These are phyloP conservation scores for Coemansia umbellata DNA, from an alignment of 192 early-diverging fungal species.

Conservation along the genomic window DNA sequence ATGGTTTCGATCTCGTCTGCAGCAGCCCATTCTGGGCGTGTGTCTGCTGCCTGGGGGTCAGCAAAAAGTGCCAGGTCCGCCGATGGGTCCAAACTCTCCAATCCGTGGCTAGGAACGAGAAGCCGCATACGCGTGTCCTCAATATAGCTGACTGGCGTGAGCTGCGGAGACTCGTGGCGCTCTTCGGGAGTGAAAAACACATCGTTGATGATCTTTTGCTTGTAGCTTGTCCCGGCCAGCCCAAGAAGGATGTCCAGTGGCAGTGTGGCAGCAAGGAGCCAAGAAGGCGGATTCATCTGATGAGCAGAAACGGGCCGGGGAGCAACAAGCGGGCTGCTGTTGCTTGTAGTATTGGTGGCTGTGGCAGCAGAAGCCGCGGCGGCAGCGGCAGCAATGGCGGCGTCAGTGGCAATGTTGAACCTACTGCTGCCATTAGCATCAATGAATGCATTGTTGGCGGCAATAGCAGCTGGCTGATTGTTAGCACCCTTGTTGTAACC, in stretches of 20 bases:
- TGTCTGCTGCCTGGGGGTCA: slow-evolving; percentile 23
- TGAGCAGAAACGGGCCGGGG: slow-evolving; percentile 50
- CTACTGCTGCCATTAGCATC: slow-evolving; percentile 1
- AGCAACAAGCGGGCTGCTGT: slow-evolving; percentile 33
- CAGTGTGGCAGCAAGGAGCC: slow-evolving; percentile 41
- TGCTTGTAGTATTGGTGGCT: slow-evolving; percentile 6
- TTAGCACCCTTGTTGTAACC: slow-evolving; percentile 3
- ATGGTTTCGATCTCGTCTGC: slow-evolving; percentile 39
- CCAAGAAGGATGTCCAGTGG: slow-evolving; percentile 42
- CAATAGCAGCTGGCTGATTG: slow-evolving; percentile 6
- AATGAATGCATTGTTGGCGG: slow-evolving; percentile 1
- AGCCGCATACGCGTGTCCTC: slow-evolving; percentile 37
- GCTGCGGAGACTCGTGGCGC: slow-evolving; percentile 38
- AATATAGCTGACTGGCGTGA: slow-evolving; percentile 46
- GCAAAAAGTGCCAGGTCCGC: slow-evolving; percentile 49
- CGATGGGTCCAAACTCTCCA: slow-evolving; percentile 33
- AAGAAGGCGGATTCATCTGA: slow-evolving; percentile 36
- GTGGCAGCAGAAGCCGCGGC: slow-evolving; percentile 19
- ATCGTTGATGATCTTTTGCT: slow-evolving; percentile 49
- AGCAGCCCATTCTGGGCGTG: slow-evolving; percentile 22
- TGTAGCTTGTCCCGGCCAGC: slow-evolving; percentile 14
- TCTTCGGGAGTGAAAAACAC: slow-evolving; percentile 51
- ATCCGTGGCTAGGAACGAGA: slow-evolving; percentile 28
- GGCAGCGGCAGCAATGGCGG: slow-evolving; percentile 1
- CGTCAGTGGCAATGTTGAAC: not conserved